Percentiles rank a stretch among this genome's conserved stretches.
phyloP scores from a whole-genome alignment of 164 flowering plant genomes.

The Cinnamomum chago region DNA sequence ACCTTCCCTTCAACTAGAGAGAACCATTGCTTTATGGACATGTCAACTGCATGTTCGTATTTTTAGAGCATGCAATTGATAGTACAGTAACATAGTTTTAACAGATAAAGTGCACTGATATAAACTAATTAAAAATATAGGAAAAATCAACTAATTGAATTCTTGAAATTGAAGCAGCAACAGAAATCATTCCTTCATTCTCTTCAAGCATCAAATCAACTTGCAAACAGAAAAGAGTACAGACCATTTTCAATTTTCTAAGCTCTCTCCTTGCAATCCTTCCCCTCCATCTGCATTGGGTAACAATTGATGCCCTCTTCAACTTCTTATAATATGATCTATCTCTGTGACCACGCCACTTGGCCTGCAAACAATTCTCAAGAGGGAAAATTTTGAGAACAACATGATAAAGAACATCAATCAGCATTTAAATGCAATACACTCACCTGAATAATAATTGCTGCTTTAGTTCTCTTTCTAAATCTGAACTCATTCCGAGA shows the following conservation, averaged over 20 bases:
- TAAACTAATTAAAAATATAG: too few species aligned
- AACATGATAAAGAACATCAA: neutral
- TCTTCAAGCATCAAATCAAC: neutral
- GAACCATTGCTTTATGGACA: too few species aligned
- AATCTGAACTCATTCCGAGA: conserved; percentile 53
- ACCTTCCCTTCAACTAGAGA: too few species aligned
- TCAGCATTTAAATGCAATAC: neutral
- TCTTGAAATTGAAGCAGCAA: neutral
- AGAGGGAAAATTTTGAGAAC: neutral
- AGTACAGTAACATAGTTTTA: too few species aligned
- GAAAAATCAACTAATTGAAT: too few species aligned
- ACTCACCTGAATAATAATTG: conserved; percentile 59
- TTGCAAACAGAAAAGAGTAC: conserved; percentile 1
- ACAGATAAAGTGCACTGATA: too few species aligned
- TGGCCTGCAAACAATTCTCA: conserved; percentile 41
- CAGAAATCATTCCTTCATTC: too few species aligned
- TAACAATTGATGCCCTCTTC: conserved; percentile 42
- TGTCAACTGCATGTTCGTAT: too few species aligned
- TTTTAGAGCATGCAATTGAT: too few species aligned
- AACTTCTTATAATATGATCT: conserved; percentile 52
- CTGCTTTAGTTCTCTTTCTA: conserved; percentile 54
- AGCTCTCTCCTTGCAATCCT: conserved; percentile 48
- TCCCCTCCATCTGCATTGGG: conserved; percentile 71
- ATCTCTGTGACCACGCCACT: conserved; percentile 63
- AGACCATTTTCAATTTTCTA: conserved; percentile 53